These are phyloP conservation scores for Diutina pseudorugosa DNA, from an alignment of 1,139 yeast species.

Conservation along the genomic window DNA sequence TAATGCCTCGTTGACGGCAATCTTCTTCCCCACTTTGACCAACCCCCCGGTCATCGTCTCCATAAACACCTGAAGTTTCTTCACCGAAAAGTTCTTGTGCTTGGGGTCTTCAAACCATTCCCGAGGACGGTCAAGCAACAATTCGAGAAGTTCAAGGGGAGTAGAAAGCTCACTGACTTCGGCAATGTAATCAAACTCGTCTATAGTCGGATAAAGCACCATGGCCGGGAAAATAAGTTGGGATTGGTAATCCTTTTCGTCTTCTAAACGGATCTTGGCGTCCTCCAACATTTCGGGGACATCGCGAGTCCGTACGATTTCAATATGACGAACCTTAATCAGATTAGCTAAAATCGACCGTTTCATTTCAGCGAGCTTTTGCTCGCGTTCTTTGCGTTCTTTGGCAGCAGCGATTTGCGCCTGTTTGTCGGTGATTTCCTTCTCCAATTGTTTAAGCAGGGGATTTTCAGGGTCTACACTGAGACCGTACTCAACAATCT, in stretches of 20 bases:
- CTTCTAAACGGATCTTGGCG: slow-evolving; percentile 46
- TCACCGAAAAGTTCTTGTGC: slow-evolving; percentile 46
- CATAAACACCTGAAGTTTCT: slow-evolving; percentile 60
- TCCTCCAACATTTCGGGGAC: slow-evolving; percentile 41
- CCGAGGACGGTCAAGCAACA: slow-evolving; percentile 51
- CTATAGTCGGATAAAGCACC: slow-evolving; percentile 71
- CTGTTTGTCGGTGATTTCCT: slow-evolving; percentile 29
- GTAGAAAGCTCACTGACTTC: slow-evolving; percentile 62
- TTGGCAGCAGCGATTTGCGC: slow-evolving; percentile 19
- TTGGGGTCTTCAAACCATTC: slow-evolving; percentile 61
- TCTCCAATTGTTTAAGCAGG: slow-evolving; percentile 34
- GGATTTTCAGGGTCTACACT: slow-evolving; percentile 44
- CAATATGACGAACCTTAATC: slow-evolving; percentile 40
- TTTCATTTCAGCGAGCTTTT: slow-evolving; percentile 19
- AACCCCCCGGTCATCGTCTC: slow-evolving; percentile 80
- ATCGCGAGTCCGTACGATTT: slow-evolving; percentile 32
- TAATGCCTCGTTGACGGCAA: slow-evolving; percentile 51
- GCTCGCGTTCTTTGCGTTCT: slow-evolving; percentile 20
- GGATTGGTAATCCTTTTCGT: slow-evolving; percentile 62
- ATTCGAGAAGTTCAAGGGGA: slow-evolving; percentile 42
- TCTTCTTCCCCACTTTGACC: slow-evolving; percentile 73
- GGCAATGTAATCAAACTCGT: slow-evolving; percentile 74
- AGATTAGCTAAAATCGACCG: slow-evolving; percentile 30
- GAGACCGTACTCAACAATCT: slow-evolving; percentile 54
- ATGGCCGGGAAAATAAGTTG: slow-evolving; percentile 72